phyloP scores from a whole-genome alignment of 352 stramenopile species.

The Phytophthora quininea region DNA sequence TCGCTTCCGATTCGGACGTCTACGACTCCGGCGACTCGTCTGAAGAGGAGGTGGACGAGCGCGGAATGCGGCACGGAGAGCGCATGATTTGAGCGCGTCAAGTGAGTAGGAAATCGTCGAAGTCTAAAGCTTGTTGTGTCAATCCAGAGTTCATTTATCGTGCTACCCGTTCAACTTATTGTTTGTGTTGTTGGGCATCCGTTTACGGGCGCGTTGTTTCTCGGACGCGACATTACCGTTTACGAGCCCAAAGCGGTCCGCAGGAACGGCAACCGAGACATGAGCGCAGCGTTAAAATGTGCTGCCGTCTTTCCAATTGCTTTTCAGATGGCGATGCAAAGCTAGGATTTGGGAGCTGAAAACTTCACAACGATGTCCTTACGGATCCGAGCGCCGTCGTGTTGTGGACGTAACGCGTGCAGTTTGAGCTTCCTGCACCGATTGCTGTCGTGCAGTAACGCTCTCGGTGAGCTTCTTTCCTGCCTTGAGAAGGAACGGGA shows the following conservation, averaged over 20 bases:
- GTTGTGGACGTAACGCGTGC: background rate
- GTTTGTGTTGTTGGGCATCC: too few species aligned
- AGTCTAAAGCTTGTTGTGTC: constrained; percentile 25
- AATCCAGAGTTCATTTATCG: constrained; percentile 18
- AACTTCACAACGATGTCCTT: constrained; percentile 16
- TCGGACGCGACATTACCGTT: too few species aligned
- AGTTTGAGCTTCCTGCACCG: background rate
- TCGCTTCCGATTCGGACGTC: constrained; percentile 52
- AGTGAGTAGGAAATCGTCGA: constrained; percentile 21
- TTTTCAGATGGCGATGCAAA: constrained; percentile 15
- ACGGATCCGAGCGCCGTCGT: background rate
- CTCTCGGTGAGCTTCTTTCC: background rate
- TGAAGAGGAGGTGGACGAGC: constrained; percentile 33
- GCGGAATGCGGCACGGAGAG: constrained; percentile 22
- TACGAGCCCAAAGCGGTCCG: too few species aligned
- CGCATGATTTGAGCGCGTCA: constrained; percentile 37
- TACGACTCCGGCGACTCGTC: constrained; percentile 29
- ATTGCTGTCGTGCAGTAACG: background rate
- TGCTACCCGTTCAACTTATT: background rate
- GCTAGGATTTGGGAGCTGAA: constrained; percentile 16
- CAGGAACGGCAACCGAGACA: background rate
- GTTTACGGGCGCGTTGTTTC: too few species aligned
- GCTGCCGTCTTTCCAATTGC: background rate
- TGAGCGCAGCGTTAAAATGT: background rate
- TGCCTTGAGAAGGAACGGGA: too few species aligned